Base-by-base conservation (phyloP, 139 green algal genomes). In the Zygnema cylindricum region DNA sequence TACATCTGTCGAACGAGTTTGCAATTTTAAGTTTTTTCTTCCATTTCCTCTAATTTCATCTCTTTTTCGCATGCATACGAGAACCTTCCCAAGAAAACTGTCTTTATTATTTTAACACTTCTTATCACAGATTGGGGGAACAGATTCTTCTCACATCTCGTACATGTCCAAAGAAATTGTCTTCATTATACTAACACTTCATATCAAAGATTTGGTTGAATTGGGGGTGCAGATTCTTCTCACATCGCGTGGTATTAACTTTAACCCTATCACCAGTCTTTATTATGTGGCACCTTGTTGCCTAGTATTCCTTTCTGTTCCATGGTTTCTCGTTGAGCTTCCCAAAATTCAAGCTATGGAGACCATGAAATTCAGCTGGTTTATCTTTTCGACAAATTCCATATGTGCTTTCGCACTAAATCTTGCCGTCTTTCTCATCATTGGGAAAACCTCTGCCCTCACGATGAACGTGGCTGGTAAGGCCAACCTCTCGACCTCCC, bases 251-350 rank as follows among this genome's bases (percentile, higher is more conserved):
- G 96, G 96, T 54, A 89, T 95, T 41, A 95, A 94, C 81, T 94
- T 98, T 93, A 98, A 98, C 90, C 94, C 95, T 22, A 92, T 98
- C 73, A 95, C 96, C 86, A 95, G 87, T 33, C 90, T 98, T 32
- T 98, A 98, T 93, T 98, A 98, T 89, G 93, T 98, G 33, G 96
- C 96, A 0, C 96, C 96, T 0, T 94, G 93, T 2, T 98, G 94
- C 92, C 73, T 97, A 3, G 39, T 95, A 35, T 96, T 94, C 84
- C 92, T 98, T 55, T 40, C 94, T 25, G 73, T 96, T 25, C 95
- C 95, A 33, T 97, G 96, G 88, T 77, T 91, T 69, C 86, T 94
- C 76, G 81, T 95, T 2, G 93, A 95, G 88, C 36, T 89, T 22
- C 88, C 86, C 36, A 76, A 35, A 23, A 63, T 93, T 16, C 30